Evolutionary conservation across 805 yeast genomes (phyloP).

Genomic region (Saccharomycopsis guyanensis): DNA sequence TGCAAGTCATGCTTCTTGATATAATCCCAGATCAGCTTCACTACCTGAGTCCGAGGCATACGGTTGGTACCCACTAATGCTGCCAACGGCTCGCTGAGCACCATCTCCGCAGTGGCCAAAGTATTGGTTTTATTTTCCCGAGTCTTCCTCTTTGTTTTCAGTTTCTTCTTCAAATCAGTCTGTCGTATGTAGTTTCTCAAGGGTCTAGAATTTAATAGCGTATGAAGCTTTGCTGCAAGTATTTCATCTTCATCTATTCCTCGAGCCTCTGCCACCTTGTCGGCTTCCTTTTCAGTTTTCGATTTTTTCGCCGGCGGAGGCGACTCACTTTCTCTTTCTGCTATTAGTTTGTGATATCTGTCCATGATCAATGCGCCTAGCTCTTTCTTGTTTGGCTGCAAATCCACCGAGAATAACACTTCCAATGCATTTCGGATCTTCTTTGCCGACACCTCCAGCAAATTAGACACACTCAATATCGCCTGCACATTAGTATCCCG

Average conservation of each 20-base stretch:
- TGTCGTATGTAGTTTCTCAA: not conserved
- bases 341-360: conserved; percentile 44
- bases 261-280: too few relatives aligned
- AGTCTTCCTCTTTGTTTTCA: conserved; percentile 14
- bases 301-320: conserved; percentile 17
- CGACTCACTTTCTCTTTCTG: conserved; percentile 29
- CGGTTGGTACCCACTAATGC: conserved; percentile 40
- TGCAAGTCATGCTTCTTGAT: conserved; percentile 57
- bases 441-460: conserved; percentile 63
- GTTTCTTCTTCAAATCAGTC: not conserved
- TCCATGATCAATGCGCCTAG: conserved; percentile 54
- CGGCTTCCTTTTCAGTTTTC: conserved; percentile 22
- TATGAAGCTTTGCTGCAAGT: conserved; percentile 43
- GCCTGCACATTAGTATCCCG: conserved; percentile 36
- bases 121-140: conserved; percentile 26
- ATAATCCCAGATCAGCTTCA: conserved; percentile 62
- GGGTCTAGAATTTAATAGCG: conserved; percentile 7
- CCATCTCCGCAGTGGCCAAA: conserved; percentile 34
- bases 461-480: conserved; percentile 60
- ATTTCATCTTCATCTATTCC: conserved; percentile 40
- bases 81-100: conserved; percentile 44
- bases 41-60: conserved; percentile 62
- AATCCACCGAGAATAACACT: conserved; percentile 52
- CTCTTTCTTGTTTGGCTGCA: conserved; percentile 42
- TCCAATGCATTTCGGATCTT: conserved; percentile 66